Base-by-base conservation (phyloP, 164 flowering plant species). In the Vitis vinifera region DNA sequence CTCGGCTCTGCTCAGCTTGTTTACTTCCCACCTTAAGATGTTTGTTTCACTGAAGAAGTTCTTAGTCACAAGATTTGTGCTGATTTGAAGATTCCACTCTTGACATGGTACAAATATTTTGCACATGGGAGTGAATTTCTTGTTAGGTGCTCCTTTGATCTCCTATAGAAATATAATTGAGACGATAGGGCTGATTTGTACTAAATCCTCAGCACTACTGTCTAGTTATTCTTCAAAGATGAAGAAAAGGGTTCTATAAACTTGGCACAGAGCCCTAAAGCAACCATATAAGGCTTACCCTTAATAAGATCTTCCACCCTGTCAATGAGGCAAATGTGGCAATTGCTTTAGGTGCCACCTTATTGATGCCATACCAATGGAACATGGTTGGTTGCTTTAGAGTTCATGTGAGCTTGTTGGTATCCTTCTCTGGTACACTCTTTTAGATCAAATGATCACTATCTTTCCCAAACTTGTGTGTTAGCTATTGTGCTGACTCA, bases 391-490 rank as follows among this genome's bases (percentile, higher is more conserved):
- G 49, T 31, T 14, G 37, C 29, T 16, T 58, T 60, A 29, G 72
- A 72, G 75, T 55, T 56, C 58, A 47, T 16, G 53, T 31, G 68
- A 49, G 55, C 63, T 23, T 27, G 31, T 65, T 65, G 51, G 49
- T 51, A 29, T 37, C 51, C 14, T 27, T 59, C 51, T 59, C 16
- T 51, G 27, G 55, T 63, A 55, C 49, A 44, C 17, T 52, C 59
- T 61, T 62, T 53, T 16, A 51, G 62, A 62, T 75, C 65, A 58
- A 57, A 48, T 71, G 68, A 75, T 70, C 8, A 19, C 59, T 12
- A 19, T 55, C 49, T 47, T 55, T 27, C 27, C 63, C 65, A 9
- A 56, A n/a, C 23, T 62, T 63, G 60, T 31, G 59, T 66, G 64
- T 62, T 67, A 70, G 51, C 68, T 47, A 50, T 29, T 56, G 9